Conservation (phyloP, 208 protist genomes). For the Phytomonas serpens region DNA sequence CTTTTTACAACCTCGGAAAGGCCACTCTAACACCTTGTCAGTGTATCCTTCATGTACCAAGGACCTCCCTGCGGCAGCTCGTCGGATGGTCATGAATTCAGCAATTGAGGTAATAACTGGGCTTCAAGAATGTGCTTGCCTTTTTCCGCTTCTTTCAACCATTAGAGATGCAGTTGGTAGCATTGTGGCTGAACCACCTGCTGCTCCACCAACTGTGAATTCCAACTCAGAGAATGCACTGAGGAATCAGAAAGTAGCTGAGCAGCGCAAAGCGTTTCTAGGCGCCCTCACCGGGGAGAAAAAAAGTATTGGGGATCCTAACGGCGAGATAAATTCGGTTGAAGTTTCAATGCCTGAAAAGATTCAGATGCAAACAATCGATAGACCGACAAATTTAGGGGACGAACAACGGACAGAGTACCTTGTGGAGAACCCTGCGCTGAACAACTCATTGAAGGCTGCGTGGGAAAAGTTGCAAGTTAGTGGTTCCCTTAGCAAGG, state of each 20-base stretch:
- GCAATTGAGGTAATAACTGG: slow-evolving; percentile 66
- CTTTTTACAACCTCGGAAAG: slow-evolving; percentile 43
- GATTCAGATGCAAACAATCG: slow-evolving; percentile 60
- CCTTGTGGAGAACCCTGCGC: slow-evolving; percentile 25
- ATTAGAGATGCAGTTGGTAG: slow-evolving; percentile 50
- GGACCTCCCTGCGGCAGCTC: slow-evolving; percentile 36
- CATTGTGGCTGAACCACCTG: slow-evolving; percentile 11
- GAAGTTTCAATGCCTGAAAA: slow-evolving; percentile 51
- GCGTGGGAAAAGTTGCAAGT: slow-evolving; percentile 55
- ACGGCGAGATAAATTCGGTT: slow-evolving; percentile 38
- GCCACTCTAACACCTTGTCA: slow-evolving; percentile 14
- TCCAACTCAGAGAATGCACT: slow-evolving; percentile 14
- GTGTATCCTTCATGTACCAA: slow-evolving; percentile 51
- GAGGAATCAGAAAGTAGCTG: slow-evolving; percentile 25
- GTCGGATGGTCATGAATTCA: slow-evolving; percentile 61
- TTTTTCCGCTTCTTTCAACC: slow-evolving; percentile 57
- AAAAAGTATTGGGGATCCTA: slow-evolving; percentile 21
- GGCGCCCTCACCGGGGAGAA: slow-evolving; percentile 34
- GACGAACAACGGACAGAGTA: slow-evolving; percentile 38
- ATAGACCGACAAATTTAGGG: slow-evolving; percentile 15
- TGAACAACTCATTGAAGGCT: slow-evolving; percentile 29
- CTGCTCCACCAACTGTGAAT: slow-evolving; percentile 11
- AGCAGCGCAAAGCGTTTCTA: slow-evolving; percentile 64
- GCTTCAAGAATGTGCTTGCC: slow-evolving; percentile 47
- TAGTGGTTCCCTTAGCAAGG: slow-evolving; percentile 36